Evolutionary conservation across 306 rosid genomes (phyloP), one percentile per base, ranked within the genome.

Genomic region (Vigna mungo): DNA sequence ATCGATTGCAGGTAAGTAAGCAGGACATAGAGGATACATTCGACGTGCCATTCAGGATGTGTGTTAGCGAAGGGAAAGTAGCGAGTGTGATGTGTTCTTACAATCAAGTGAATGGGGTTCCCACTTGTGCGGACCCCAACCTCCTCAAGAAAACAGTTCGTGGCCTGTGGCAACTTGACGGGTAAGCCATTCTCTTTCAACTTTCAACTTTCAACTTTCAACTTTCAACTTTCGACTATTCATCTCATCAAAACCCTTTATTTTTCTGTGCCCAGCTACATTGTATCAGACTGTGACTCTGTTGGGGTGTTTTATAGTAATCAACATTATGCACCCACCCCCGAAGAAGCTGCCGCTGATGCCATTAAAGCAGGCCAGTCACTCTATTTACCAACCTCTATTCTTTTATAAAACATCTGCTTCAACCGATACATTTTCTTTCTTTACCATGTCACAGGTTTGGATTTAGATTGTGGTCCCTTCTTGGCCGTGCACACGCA

Each of bases 81-180:
- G 97, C 98, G 0, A 94, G 97, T 66, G 96, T 94, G 0, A 94
- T 92, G 97, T 94, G 97, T 71, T 94, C 97, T 15, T 94, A 94
- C 81, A 94, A 94, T 77, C 97, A 94, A 21, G 98, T 94, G 46
- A 94, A 94, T 76, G 98, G 98, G 7, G 92, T 94, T 78, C 98
- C 97, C 59, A 94, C 98, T 4, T 94, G 98, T 59, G 97, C 98
- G 14, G 98, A 94, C 79, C 96, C 98, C 67, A 92, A 81, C 62
- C 96, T 94, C 63, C 89, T 94, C 1, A 85, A 85, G 81, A 88
- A 55, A 21, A 92, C 96, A 4, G 82, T 94, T 2, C 98, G 97
- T 48, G 84, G 80, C 1, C 85, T 81, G 44, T 94, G 98, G 98
- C 75, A 87, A 20, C 98, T 94, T 62, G 87, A 90, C 62, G 98